These are phyloP conservation scores for Camellia lanceoleosa DNA, from an alignment of 148 eudicot genomes.

Conservation along the genomic window DNA sequence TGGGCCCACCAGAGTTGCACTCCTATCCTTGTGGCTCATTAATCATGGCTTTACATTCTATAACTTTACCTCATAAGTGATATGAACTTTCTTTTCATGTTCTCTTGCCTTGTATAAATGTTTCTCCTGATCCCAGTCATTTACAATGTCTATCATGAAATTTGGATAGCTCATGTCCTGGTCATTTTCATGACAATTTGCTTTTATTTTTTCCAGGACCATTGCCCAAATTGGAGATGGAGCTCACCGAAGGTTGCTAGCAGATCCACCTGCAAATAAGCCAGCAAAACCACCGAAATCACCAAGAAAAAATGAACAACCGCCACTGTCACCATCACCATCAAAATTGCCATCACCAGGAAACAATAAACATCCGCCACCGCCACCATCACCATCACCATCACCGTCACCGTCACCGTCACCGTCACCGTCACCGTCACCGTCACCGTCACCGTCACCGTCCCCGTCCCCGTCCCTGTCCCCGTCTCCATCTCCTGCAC, in stretches of 20 bases:
- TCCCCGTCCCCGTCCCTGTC: neutral
- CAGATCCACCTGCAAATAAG: neutral
- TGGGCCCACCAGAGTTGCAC: too few relatives aligned
- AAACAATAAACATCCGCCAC: too few relatives aligned
- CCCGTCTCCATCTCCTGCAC: conserved; percentile 9
- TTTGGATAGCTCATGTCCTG: neutral
- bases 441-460: too few relatives aligned
- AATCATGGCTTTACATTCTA: neutral
- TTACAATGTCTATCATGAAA: neutral
- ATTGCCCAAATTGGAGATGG: conserved; percentile 17
- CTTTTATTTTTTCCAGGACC: conserved; percentile 24
- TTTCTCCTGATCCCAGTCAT: neutral
- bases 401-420: too few relatives aligned
- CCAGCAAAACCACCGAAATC: neutral
- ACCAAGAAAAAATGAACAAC: too few relatives aligned
- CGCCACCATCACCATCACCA: too few relatives aligned
- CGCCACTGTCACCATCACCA: too few relatives aligned
- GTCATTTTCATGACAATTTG: conserved; percentile 7
- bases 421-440: too few relatives aligned
- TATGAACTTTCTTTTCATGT: neutral
- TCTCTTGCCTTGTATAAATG: neutral
- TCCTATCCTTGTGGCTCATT: neutral
- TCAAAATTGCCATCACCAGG: too few relatives aligned
- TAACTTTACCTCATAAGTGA: neutral
- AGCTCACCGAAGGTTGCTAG: conserved; percentile 28